These are phyloP conservation scores for Verticillium isaacii DNA, from an alignment of 2,329 filamentous ascomycete genomes.

Conservation along the genomic window DNA sequence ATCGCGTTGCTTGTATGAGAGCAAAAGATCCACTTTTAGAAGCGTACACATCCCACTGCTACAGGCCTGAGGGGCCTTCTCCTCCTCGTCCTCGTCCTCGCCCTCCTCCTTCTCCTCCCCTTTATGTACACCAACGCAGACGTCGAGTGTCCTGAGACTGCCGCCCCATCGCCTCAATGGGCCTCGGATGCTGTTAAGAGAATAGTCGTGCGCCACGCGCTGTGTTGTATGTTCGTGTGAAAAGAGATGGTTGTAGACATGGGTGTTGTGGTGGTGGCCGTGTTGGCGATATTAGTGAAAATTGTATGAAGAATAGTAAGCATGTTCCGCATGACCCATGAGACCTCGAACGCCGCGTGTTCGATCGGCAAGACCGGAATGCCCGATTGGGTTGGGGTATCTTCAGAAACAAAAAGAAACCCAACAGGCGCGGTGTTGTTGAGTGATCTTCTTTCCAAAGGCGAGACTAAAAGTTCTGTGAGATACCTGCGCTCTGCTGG, in stretches of 20 bases:
- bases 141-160: neutral
- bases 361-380: neutral
- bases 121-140: neutral
- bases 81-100: neutral
- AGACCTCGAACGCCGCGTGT: neutral
- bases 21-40: neutral
- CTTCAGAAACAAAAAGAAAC: conserved; percentile 1
- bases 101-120: neutral
- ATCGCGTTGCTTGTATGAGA: neutral
- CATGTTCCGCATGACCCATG: neutral
- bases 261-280: neutral
- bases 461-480: conserved; percentile 78
- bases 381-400: neutral
- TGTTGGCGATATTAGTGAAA: neutral
- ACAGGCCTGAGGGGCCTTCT: neutral
- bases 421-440: neutral
- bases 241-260: neutral
- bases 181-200: neutral
- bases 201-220: neutral
- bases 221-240: neutral
- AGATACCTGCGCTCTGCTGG: conserved; percentile 89
- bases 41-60: neutral
- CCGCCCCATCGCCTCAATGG: neutral
- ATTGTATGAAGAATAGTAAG: neutral
- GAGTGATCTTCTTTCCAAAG: neutral